phyloP scores from a whole-genome alignment of 306 rosid genomes.

The Cucurbita pepo region DNA sequence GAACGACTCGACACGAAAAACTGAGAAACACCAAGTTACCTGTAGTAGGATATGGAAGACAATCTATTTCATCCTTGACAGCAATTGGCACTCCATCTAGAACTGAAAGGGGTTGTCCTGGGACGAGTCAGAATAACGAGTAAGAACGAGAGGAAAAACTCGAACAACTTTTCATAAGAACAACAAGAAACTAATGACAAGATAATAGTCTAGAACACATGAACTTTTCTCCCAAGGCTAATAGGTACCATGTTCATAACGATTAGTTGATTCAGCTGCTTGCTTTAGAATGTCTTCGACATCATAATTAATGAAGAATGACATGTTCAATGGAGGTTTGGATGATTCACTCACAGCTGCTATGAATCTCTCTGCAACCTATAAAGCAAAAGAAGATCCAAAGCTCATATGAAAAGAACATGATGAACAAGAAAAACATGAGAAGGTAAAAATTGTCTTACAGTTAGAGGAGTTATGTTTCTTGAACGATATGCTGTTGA shows the following conservation, averaged over 20 bases:
- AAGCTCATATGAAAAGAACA: background rate
- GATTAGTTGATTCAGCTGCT: constrained; percentile 54
- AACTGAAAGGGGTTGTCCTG: constrained; percentile 62
- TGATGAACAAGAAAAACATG: background rate
- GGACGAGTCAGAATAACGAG: background rate
- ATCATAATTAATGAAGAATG: constrained; percentile 55
- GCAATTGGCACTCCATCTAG: constrained; percentile 82
- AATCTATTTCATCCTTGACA: constrained; percentile 87
- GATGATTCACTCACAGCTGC: constrained; percentile 43
- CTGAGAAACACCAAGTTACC: constrained; percentile 24
- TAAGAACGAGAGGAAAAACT: background rate
- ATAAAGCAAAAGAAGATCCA: background rate
- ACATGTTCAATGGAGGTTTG: constrained; percentile 43
- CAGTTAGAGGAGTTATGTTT: constrained; percentile 51
- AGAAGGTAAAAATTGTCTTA: constrained; percentile 9
- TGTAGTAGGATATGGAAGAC: constrained; percentile 86
- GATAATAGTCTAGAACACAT: background rate
- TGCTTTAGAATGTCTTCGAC: constrained; percentile 53
- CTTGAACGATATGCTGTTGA: constrained; percentile 53
- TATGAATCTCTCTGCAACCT: constrained; percentile 68
- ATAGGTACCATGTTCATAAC: constrained; percentile 45
- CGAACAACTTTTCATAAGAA: background rate
- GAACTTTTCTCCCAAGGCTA: background rate
- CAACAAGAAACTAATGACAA: background rate
- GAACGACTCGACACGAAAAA: background rate